Percentiles rank a stretch among this genome's conserved stretches.
Conservation (phyloP, 441 rosid species). For the Capsella rubella region DNA sequence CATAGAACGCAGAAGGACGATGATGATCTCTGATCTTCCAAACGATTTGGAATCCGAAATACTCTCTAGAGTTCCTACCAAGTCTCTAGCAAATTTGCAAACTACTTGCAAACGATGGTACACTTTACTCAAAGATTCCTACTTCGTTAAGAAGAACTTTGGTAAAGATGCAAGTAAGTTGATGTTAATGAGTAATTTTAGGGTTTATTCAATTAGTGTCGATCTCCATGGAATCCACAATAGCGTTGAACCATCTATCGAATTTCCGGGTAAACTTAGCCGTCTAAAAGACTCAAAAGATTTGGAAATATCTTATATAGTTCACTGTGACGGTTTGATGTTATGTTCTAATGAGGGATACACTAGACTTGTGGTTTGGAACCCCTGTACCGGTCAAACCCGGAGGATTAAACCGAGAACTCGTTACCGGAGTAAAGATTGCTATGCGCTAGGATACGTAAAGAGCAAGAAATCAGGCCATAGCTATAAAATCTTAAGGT, state of each 20-base stretch:
- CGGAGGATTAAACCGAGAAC: slow-evolving; percentile 1
- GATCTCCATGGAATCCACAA: background rate
- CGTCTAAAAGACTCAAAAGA: background rate
- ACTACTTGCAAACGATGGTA: slow-evolving; percentile 17
- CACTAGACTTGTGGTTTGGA: slow-evolving; percentile 11
- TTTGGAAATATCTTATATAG: background rate
- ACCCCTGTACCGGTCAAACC: slow-evolving; percentile 20
- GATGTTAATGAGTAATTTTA: background rate
- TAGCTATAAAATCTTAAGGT: slow-evolving; percentile 7
- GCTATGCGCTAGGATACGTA: slow-evolving; percentile 12
- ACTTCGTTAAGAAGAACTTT: slow-evolving; percentile 5
- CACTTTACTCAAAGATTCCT: background rate
- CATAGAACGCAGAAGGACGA: too few relatives aligned
- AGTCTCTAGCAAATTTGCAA: background rate
- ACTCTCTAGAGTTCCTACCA: slow-evolving; percentile 13
- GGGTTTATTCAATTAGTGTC: background rate
- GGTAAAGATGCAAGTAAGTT: background rate
- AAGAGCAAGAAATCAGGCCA: background rate
- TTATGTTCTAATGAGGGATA: background rate
- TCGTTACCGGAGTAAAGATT: background rate
- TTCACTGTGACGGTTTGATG: slow-evolving; percentile 15
- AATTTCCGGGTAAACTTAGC: background rate
- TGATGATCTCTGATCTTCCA: slow-evolving; percentile 4
- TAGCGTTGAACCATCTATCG: background rate
- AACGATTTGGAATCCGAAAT: slow-evolving; percentile 7